These are phyloP conservation scores for Escovopsis sp. DNA, from an alignment of 2,329 filamentous ascomycete species.

Conservation along the genomic window DNA sequence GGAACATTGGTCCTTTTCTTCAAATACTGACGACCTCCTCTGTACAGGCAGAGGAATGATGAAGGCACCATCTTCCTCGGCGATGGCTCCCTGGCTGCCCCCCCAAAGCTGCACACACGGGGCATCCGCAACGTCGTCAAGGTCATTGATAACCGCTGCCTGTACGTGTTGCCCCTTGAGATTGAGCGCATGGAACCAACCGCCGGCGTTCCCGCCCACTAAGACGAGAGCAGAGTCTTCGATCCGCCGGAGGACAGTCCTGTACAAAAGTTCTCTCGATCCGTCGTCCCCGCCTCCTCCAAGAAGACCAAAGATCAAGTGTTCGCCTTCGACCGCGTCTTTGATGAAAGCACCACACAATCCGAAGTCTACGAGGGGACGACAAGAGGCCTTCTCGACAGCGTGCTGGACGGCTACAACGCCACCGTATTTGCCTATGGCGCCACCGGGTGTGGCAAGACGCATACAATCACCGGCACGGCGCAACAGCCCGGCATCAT, in stretches of 20 bases:
- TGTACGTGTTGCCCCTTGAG: slow-evolving; percentile 44
- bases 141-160: slow-evolving; percentile 86
- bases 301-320: slow-evolving; percentile 96
- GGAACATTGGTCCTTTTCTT: neutral
- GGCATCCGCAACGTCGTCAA: slow-evolving; percentile 88
- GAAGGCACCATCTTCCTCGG: slow-evolving; percentile 88
- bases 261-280: slow-evolving; percentile 73
- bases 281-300: slow-evolving; percentile 57
- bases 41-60: slow-evolving; percentile 47
- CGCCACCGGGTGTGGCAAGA: slow-evolving; percentile 95
- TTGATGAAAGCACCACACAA: slow-evolving; percentile 88
- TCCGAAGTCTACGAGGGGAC: slow-evolving; percentile 91
- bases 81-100: slow-evolving; percentile 84
- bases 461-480: slow-evolving; percentile 91
- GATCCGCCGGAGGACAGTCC: slow-evolving; percentile 93
- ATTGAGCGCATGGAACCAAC: neutral
- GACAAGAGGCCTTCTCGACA: slow-evolving; percentile 79
- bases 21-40: slow-evolving; percentile 2
- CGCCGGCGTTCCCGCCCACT: slow-evolving; percentile 4
- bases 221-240: slow-evolving; percentile 54
- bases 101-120: slow-evolving; percentile 72
- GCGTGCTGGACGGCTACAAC: slow-evolving; percentile 93
- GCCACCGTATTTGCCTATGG: slow-evolving; percentile 98
- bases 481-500: slow-evolving; percentile 91
- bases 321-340: slow-evolving; percentile 91